Evolutionary conservation across 1,139 yeast species (phyloP).

Genomic region (Suhomyces ambrosiae): DNA sequence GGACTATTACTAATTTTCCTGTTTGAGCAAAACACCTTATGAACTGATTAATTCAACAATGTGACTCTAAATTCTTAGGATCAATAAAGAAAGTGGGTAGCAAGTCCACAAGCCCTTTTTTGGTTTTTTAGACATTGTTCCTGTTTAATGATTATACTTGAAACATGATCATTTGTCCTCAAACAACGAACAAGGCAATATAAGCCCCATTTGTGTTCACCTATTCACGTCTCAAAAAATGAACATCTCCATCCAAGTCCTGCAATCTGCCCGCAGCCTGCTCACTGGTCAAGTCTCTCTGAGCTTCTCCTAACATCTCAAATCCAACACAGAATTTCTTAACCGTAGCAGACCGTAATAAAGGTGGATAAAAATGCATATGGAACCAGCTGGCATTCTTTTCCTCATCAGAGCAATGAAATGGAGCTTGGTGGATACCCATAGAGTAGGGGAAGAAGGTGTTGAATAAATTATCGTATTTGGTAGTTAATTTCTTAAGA

Average conservation of each 20-base stretch:
- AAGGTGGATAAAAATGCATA: constrained; percentile 79
- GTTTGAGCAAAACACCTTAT: no score
- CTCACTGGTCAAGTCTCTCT: constrained; percentile 76
- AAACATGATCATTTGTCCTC: no score
- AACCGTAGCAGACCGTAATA: constrained; percentile 73
- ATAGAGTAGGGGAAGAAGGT: constrained; percentile 78
- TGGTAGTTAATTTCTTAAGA: constrained; percentile 56
- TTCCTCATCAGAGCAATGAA: constrained; percentile 42
- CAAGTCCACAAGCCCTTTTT: no score
- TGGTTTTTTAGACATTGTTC: no score
- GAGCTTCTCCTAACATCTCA: constrained; percentile 79
- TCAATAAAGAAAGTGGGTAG: no score
- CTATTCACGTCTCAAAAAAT: constrained; percentile 26
- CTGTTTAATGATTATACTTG: no score
- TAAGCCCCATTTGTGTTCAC: no score
- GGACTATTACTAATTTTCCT: no score
- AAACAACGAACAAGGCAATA: no score
- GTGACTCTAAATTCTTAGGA: no score
- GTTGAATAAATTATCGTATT: constrained; percentile 71
- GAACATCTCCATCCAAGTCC: constrained; percentile 44
- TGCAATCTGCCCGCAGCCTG: constrained; percentile 65
- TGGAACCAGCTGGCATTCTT: constrained; percentile 62
- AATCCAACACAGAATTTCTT: constrained; percentile 77
- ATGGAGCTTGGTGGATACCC: constrained; percentile 79
- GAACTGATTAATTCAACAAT: no score